phyloP scores from a whole-genome alignment of 108 stramenopile genomes.

The Asterionellopsis glacialis region DNA sequence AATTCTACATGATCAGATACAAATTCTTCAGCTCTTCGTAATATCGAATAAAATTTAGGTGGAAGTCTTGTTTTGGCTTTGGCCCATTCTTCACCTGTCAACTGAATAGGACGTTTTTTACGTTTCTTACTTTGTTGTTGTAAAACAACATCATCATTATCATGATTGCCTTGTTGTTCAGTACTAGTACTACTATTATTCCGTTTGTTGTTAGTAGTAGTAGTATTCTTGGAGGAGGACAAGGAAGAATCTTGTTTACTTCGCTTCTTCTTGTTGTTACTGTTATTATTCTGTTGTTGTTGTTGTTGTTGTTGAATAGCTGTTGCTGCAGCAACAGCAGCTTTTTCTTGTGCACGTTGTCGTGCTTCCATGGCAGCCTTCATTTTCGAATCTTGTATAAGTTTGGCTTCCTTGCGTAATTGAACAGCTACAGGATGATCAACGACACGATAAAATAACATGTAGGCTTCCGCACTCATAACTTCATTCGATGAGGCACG shows the following conservation, averaged over 20 bases:
- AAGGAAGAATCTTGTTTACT: not conserved
- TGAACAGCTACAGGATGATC: conserved; percentile 68
- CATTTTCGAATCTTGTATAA: not conserved
- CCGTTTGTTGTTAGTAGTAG: too few relatives aligned
- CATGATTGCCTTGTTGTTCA: too few relatives aligned
- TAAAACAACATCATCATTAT: conserved; percentile 7
- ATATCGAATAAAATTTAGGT: conserved; percentile 24
- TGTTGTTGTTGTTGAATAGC: not conserved
- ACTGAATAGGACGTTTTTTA: conserved; percentile 46
- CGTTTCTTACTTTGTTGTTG: conserved; percentile 15
- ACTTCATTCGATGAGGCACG: conserved; percentile 58
- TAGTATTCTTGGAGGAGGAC: conserved; percentile 1
- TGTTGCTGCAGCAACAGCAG: too few relatives aligned
- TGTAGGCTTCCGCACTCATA: conserved; percentile 79
- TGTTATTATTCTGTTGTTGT: not conserved
- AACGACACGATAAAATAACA: conserved; percentile 85
- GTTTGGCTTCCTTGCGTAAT: conserved; percentile 28
- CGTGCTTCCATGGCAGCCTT: not conserved
- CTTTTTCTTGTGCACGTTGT: too few relatives aligned
- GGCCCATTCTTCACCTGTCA: conserved; percentile 69
- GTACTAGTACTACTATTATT: too few relatives aligned
- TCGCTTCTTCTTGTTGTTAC: too few relatives aligned
- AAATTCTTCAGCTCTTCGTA: conserved; percentile 40
- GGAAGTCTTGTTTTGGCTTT: conserved; percentile 44
- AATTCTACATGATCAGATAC: conserved; percentile 63